Evolutionary conservation across 768 basidiomycete species (phyloP), one percentile per base, ranked within the genome.

Genomic region (Saitozyma podzolica): DNA sequence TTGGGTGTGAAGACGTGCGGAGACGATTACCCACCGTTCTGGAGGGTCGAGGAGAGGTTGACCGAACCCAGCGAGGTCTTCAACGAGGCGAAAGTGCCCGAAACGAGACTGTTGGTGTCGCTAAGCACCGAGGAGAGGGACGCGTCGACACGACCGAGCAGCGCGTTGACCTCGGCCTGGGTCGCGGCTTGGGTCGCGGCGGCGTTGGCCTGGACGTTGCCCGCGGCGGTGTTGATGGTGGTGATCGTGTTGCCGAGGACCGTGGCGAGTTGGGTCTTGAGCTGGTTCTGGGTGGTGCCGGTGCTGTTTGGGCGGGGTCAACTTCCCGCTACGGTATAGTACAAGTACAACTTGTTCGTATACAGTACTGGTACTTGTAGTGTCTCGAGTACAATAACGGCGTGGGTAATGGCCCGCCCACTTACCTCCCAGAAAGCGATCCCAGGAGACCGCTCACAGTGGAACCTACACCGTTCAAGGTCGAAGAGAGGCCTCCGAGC

Each of bases 201-300:
- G 13, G 43, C 14, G 16, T 39, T 41, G 54, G 40, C 40, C 50
- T 59, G 19, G n/a, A 59, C 58, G 10, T 59, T 50, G 3, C 41
- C 58, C 40, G 42, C 58, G 7, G 50, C 41, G 39, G 58, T 51
- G 49, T 51, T 19, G 9, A 59, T 49, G 49, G 13, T 17, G 58
- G 52, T 59, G 40, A 29, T 29, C 29, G 29, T 29, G 29, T 29
- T 29, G 29, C 50, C 50, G 7, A 42, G 50, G 8, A 51, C 58
- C 4, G 50, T 51, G 58, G 50, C 50, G 39, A 50, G 43, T 50
- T 59, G 29, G 20, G 11, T 14, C 9, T 55, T 29, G 29, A 29
- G 29, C 29, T 29, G 29, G 29, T 29, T 29, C 29, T 29, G 29
- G 29, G 29, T 5, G 29, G 29, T 29, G 29, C 29, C 29, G 29